Base-by-base conservation (phyloP, 371 early-diverging fungal genomes). In the Apophysomyces variabilis region DNA sequence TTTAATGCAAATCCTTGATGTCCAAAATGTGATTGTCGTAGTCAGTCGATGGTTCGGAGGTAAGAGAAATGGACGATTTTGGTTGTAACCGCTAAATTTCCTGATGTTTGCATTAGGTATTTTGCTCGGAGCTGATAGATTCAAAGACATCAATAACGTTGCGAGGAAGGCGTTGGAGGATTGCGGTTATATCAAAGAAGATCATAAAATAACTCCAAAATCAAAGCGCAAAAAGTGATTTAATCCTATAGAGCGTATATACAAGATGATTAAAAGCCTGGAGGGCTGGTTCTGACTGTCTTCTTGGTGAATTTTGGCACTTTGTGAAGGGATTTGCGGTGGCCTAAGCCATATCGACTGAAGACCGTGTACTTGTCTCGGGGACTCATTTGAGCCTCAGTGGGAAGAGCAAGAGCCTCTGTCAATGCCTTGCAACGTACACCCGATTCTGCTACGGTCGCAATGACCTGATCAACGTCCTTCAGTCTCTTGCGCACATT, bases 31-130 rank as follows among this genome's bases (percentile, higher is more conserved):
- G 0, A 82, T 93, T 8, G 96, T 95, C 3, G 87, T 96, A 0
- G 96, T 96, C 8, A 85, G 91, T 4, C 79, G 98, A 44, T 96
- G 95, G 95, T 97, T 89, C 75, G 96, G 98, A 5, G 98, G 97
- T 39, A 86, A 62, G 41, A 35, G 14, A 47, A n/a, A n/a, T n/a
- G 18, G 16, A 64, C 5, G 36, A 12, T 39, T 16, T 45, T 35
- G 26, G 44, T 4, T 8, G 41, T 41, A 41, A 13, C 0, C 41
- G 37, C 14, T 12, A 16, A 26, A 12, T 11, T 8, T 35, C 44
- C 16, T 37, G 38, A 41, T 43, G 46, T 39, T 38, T 38, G 21
- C 21, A 1, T 62, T 50, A 73, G 73, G 75, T 9, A 85, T 91
- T 16, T 83, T 89, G 50, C 69, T 95, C 54, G 94, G 93, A 0